These are phyloP conservation scores for Xylariaceae sp. DNA, from an alignment of 2,329 filamentous ascomycete species.

Conservation along the genomic window DNA sequence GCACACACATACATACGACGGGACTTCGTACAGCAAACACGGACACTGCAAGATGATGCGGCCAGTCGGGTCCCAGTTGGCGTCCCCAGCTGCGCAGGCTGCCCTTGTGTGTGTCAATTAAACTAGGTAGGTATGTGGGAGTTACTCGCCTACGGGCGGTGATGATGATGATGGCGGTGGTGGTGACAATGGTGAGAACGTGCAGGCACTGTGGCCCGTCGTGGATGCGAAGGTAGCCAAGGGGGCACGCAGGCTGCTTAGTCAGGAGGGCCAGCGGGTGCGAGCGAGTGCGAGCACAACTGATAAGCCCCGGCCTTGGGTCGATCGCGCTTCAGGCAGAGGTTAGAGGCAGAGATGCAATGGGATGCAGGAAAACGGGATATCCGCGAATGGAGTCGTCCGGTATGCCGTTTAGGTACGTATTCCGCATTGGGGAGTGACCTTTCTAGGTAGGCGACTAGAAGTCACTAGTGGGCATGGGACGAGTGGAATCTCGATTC, in stretches of 20 bases:
- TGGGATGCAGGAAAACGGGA: background rate
- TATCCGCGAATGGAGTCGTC: background rate
- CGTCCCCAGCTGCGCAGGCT: background rate
- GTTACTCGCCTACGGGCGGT: background rate
- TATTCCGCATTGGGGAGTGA: background rate
- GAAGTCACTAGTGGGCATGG: background rate
- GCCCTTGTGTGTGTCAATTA: background rate
- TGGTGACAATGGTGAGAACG: background rate
- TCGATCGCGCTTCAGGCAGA: no score
- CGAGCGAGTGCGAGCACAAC: no score
- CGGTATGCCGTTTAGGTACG: background rate
- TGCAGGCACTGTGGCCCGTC: no score
- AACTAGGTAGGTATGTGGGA: background rate
- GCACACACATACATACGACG: background rate
- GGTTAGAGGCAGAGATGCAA: background rate
- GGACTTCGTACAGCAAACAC: conserved; percentile 1
- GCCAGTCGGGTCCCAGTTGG: background rate
- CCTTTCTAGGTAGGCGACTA: background rate
- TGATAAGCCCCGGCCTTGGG: no score
- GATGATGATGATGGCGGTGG: background rate
- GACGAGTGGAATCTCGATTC: background rate
- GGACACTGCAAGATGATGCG: background rate
- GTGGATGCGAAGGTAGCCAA: background rate
- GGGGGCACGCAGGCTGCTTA: no score
- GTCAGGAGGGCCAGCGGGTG: no score